A percentile compares a stretch with the other conserved stretches of the same genome.
Evolutionary conservation across 1,284 basidiomycete species (phyloP).

Genomic region (Tranzscheliella williamsii): DNA sequence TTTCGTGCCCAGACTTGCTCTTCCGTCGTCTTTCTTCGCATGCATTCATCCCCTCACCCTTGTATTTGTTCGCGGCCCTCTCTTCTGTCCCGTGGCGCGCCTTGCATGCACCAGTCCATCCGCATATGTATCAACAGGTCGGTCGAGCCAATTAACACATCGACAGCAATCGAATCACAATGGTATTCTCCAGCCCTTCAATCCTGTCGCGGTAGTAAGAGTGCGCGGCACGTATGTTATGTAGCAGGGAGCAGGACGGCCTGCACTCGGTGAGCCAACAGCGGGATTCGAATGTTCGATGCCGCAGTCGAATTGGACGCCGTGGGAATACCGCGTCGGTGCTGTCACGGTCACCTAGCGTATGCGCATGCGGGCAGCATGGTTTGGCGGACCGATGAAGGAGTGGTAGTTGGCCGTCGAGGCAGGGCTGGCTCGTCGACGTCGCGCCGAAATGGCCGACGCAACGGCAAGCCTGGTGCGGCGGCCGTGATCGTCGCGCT

Average conservation of each 20-base stretch:
- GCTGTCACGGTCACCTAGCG: neutral
- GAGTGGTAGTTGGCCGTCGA: neutral
- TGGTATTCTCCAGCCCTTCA: no score
- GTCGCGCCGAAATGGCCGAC: neutral
- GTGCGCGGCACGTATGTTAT: no score
- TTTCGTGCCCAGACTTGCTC: neutral
- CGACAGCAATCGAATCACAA: constrained; percentile 11
- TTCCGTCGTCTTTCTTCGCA: neutral
- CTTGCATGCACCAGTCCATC: constrained; percentile 1
- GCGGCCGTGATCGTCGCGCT: no score
- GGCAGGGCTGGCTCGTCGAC: neutral
- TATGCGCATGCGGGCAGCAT: neutral
- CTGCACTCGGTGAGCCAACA: no score
- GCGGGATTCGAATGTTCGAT: no score
- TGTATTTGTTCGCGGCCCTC: constrained; percentile 12
- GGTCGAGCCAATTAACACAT: constrained; percentile 49
- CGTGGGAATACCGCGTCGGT: neutral
- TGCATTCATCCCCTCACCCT: neutral
- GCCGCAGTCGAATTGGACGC: no score
- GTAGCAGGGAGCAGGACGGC: no score
- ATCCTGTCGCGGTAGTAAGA: no score
- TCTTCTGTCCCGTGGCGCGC: constrained; percentile 2
- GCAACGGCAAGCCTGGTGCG: neutral
- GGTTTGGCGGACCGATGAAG: neutral
- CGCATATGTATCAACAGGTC: constrained; percentile 19